Conservation (phyloP, 228 moss, liverwort and hornwort species). For the Sphagnum magellanicum region DNA sequence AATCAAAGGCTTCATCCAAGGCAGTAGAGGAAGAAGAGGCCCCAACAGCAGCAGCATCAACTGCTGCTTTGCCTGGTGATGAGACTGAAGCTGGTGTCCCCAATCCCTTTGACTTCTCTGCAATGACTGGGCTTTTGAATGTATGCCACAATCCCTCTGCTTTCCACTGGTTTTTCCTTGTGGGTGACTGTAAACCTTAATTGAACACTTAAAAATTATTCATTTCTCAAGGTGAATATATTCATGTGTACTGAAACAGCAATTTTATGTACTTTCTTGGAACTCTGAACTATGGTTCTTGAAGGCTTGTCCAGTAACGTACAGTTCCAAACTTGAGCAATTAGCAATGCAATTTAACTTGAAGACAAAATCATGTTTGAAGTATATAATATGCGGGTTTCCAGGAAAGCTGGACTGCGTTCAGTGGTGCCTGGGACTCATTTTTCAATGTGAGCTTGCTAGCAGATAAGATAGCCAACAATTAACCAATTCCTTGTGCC, state of each 20-base stretch:
- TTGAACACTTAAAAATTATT: background rate
- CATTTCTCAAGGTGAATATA: background rate
- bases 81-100: slow-evolving; percentile 43
- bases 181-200: slow-evolving; percentile 19
- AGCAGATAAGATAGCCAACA: background rate
- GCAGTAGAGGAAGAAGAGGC: slow-evolving; percentile 41
- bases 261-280: no score
- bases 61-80: slow-evolving; percentile 28
- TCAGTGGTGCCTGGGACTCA: slow-evolving; percentile 56
- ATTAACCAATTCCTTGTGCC: no score
- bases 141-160: slow-evolving; percentile 72
- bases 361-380: slow-evolving; percentile 13
- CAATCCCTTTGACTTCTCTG: slow-evolving; percentile 90
- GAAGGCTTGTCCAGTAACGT: background rate
- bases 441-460: slow-evolving; percentile 33
- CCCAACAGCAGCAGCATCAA: slow-evolving; percentile 15
- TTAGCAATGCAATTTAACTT: no score
- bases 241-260: background rate
- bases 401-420: slow-evolving; percentile 63
- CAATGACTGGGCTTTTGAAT: slow-evolving; percentile 97
- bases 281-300: background rate
- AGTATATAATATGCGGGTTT: slow-evolving; percentile 34
- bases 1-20: slow-evolving; percentile 19
- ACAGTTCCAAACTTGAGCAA: background rate
- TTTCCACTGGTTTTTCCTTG: slow-evolving; percentile 90